Evolutionary conservation across 2,329 filamentous ascomycete species (phyloP).

Genomic region (Penicillium sp.): DNA sequence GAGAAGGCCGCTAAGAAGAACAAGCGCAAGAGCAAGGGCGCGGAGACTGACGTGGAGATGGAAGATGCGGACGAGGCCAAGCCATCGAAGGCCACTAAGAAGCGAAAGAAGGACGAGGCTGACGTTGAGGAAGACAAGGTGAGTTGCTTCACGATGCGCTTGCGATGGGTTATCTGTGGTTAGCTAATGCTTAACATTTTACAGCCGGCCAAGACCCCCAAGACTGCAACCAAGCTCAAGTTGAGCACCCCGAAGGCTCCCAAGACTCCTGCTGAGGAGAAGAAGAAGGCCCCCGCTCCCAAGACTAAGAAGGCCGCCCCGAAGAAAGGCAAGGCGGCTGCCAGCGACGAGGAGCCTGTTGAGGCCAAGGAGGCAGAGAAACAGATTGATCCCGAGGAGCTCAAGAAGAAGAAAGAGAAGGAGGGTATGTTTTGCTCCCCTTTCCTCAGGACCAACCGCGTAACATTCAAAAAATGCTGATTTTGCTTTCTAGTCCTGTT

Average conservation of each 20-base stretch:
- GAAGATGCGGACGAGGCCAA: conserved; percentile 48
- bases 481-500: conserved; percentile 66
- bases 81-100: conserved; percentile 63
- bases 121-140: conserved; percentile 72
- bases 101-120: conserved; percentile 74
- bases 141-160: conserved; percentile 26
- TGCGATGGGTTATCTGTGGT: not conserved
- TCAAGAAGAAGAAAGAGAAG: conserved; percentile 59
- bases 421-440: conserved; percentile 41
- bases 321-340: conserved; percentile 39
- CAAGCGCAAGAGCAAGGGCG: conserved; percentile 48
- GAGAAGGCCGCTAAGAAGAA: conserved; percentile 50
- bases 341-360: conserved; percentile 51
- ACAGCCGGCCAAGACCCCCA: conserved; percentile 65
- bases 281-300: conserved; percentile 50
- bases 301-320: conserved; percentile 58
- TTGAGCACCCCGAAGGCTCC: conserved; percentile 61
- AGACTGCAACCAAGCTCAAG: conserved; percentile 56
- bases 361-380: conserved; percentile 53
- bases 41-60: conserved; percentile 55
- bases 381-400: conserved; percentile 55
- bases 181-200: conserved; percentile 1
- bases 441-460: not conserved
- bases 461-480: not conserved
- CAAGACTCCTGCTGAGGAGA: conserved; percentile 56